Conservation (phyloP, 345 rosid genomes). For the Raphanus sativus region DNA sequence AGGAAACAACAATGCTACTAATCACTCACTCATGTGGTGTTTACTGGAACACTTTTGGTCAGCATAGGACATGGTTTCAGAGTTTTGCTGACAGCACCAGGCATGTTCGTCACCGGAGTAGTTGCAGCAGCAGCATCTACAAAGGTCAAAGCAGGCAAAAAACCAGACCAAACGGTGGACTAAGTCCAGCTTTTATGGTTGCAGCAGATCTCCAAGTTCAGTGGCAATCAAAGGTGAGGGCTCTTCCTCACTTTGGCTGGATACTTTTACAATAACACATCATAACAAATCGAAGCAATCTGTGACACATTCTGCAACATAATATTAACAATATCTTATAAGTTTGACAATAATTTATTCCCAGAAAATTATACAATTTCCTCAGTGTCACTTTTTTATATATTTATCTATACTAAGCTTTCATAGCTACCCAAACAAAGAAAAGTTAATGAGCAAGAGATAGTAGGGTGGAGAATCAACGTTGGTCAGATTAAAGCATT, state of each 20-base stretch:
- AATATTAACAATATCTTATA: neutral
- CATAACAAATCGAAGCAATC: neutral
- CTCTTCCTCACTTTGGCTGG: too few relatives aligned
- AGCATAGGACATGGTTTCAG: too few relatives aligned
- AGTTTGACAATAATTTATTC: neutral
- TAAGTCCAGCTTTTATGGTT: too few relatives aligned
- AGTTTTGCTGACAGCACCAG: too few relatives aligned
- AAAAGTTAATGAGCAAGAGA: slow-evolving; percentile 64
- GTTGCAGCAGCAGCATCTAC: too few relatives aligned
- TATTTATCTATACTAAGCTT: neutral
- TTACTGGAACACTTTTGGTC: too few relatives aligned
- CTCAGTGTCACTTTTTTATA: neutral
- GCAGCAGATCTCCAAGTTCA: too few relatives aligned
- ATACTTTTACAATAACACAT: neutral
- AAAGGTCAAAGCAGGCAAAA: too few relatives aligned
- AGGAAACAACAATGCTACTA: too few relatives aligned
- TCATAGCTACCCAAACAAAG: slow-evolving; percentile 41
- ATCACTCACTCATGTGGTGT: too few relatives aligned
- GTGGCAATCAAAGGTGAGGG: too few relatives aligned
- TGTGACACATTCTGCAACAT: slow-evolving; percentile 40
- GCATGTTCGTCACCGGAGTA: neutral
- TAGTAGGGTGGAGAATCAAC: slow-evolving; percentile 53
- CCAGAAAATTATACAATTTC: neutral
- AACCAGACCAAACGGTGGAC: too few relatives aligned
- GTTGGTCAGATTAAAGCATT: slow-evolving; percentile 57